Evolutionary conservation across 495 filamentous ascomycete genomes (phyloP).

Genomic region (Penicillium ucsense): DNA sequence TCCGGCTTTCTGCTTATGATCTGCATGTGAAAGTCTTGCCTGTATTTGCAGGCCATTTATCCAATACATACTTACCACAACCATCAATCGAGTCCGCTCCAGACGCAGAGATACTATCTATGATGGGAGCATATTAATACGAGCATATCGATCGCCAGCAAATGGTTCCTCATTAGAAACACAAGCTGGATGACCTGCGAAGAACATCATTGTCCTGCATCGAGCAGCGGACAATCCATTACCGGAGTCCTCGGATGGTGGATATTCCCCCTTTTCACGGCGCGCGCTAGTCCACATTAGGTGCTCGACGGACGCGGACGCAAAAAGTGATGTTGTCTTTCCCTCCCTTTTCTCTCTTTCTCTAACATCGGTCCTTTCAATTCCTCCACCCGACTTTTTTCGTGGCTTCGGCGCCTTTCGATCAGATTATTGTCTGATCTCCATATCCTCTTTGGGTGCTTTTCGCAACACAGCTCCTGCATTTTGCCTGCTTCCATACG

Average conservation of each 20-base stretch:
- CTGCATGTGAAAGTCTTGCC: constrained; percentile 4
- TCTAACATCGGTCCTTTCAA: constrained; percentile 14
- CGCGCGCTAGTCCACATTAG: constrained; percentile 21
- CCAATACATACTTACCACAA: no score
- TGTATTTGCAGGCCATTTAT: not conserved
- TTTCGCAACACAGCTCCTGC: no score
- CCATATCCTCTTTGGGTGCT: not conserved
- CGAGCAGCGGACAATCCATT: not conserved
- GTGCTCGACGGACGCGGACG: constrained; percentile 21
- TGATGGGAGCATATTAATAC: no score
- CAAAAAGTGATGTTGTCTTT: constrained; percentile 15
- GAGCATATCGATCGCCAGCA: no score
- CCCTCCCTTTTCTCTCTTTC: constrained; percentile 14
- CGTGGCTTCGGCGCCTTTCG: constrained; percentile 2
- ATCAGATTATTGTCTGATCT: not conserved
- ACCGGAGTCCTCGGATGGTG: constrained; percentile 9
- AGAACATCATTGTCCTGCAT: not conserved
- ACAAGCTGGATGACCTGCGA: not conserved
- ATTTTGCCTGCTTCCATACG: no score
- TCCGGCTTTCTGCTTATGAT: not conserved
- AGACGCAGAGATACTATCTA: no score
- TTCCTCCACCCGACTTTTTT: constrained; percentile 12
- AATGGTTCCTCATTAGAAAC: no score
- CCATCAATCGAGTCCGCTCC: no score
- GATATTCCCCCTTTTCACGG: constrained; percentile 21